These are phyloP conservation scores for Nemania sp. DNA, from an alignment of 2,329 filamentous ascomycete genomes.

Conservation along the genomic window DNA sequence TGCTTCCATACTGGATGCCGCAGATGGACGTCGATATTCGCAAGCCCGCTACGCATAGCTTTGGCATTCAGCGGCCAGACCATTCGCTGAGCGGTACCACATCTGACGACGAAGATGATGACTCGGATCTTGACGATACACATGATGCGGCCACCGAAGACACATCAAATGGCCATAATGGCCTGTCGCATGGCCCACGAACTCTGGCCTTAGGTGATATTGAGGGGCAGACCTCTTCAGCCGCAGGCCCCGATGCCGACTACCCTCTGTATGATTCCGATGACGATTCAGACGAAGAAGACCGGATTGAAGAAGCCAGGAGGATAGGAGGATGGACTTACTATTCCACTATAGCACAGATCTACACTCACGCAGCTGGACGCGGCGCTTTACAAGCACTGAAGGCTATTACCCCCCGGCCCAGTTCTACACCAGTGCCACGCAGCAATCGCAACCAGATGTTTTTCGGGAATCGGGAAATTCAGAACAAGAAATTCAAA, in stretches of 20 bases:
- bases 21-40: slow-evolving; percentile 98
- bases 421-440: slow-evolving; percentile 59
- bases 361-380: slow-evolving; percentile 48
- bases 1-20: slow-evolving; percentile 95
- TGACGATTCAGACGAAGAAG: slow-evolving; percentile 75
- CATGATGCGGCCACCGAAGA: slow-evolving; percentile 28
- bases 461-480: slow-evolving; percentile 58
- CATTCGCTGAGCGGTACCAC: slow-evolving; percentile 76
- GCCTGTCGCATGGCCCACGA: slow-evolving; percentile 28
- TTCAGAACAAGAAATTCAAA: slow-evolving; percentile 64
- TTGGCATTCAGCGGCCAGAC: slow-evolving; percentile 83
- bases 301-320: slow-evolving; percentile 76
- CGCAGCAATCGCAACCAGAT: slow-evolving; percentile 56
- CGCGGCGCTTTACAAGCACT: slow-evolving; percentile 49
- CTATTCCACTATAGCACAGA: slow-evolving; percentile 60
- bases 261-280: slow-evolving; percentile 91
- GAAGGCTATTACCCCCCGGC: slow-evolving; percentile 57
- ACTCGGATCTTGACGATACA: slow-evolving; percentile 66
- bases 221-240: slow-evolving; percentile 78
- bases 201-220: slow-evolving; percentile 56
- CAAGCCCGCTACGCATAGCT: slow-evolving; percentile 84
- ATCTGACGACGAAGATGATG: slow-evolving; percentile 74
- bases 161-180: slow-evolving; percentile 23
- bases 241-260: slow-evolving; percentile 64
- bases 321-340: slow-evolving; percentile 78